These are phyloP conservation scores for Ceriops decandra DNA, from an alignment of 345 rosid genomes.

Conservation along the genomic window DNA sequence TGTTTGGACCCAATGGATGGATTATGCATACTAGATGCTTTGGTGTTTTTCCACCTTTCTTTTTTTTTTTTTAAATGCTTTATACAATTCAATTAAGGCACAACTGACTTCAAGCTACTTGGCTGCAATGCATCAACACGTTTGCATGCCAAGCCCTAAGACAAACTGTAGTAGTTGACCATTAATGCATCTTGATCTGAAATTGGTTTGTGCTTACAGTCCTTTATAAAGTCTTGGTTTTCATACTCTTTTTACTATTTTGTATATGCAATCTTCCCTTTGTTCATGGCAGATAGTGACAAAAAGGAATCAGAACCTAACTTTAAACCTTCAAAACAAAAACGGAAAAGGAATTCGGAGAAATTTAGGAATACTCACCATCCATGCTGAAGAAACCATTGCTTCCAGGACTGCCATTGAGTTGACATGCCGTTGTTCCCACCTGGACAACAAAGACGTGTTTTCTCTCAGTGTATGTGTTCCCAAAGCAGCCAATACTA, in stretches of 20 bases:
- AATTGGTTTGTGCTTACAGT: neutral
- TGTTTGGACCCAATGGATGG: too few relatives aligned
- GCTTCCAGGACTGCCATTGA: constrained; percentile 59
- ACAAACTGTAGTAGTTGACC: neutral
- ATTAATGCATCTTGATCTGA: neutral
- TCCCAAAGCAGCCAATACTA: neutral
- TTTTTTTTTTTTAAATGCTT: constrained; percentile 7
- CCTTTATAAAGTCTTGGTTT: neutral
- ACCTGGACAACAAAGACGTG: constrained; percentile 64
- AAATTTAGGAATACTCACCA: constrained; percentile 53
- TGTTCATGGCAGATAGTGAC: constrained; percentile 59
- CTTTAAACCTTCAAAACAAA: constrained; percentile 45
- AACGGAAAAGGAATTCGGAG: constrained; percentile 33
- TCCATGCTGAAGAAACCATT: constrained; percentile 69
- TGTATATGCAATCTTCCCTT: neutral
- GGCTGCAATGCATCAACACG: neutral
- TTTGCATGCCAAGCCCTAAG: neutral
- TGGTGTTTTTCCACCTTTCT: neutral
- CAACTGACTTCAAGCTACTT: neutral
- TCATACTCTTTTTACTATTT: constrained; percentile 5
- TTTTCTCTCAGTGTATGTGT: constrained; percentile 75
- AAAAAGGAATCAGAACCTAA: constrained; percentile 41
- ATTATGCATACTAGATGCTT: neutral
- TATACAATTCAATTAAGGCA: neutral
- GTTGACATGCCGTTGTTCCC: constrained; percentile 43